Percentiles rank a stretch among this genome's conserved stretches.
Conservation (phyloP, 2,329 filamentous ascomycete species). For the Pestalotiopsis sp. region DNA sequence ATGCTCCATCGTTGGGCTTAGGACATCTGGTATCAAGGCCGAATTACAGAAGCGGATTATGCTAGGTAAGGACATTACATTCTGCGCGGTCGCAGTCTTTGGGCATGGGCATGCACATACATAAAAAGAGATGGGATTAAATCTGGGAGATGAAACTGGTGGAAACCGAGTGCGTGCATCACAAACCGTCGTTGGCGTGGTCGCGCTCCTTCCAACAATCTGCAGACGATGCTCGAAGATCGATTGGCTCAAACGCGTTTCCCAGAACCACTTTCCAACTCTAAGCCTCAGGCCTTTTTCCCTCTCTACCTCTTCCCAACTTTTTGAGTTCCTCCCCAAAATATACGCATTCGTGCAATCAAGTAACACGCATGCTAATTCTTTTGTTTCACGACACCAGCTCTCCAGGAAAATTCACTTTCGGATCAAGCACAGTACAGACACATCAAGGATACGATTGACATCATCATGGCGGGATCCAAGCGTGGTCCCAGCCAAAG, state of each 20-base stretch:
- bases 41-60: constrained; percentile 79
- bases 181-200: not conserved
- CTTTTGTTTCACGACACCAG: constrained; percentile 17
- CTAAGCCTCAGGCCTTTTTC: not conserved
- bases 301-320: not conserved
- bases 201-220: not conserved
- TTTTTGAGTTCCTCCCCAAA: not conserved
- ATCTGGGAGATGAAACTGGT: not conserved
- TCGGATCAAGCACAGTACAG: constrained; percentile 21
- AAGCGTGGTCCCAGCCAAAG: constrained; percentile 10
- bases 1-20: constrained; percentile 73
- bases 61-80: constrained; percentile 63
- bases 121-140: not conserved
- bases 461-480: constrained; percentile 9
- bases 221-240: not conserved
- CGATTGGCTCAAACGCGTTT: not conserved
- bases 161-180: not conserved
- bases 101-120: constrained; percentile 7
- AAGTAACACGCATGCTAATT: not conserved
- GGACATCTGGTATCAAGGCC: constrained; percentile 83
- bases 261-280: not conserved
- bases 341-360: not conserved
- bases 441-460: constrained; percentile 16
- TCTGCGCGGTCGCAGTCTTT: not conserved
- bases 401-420: constrained; percentile 25